Conservation (phyloP, 169 alveolate species). For the Miamiensis avidus region DNA sequence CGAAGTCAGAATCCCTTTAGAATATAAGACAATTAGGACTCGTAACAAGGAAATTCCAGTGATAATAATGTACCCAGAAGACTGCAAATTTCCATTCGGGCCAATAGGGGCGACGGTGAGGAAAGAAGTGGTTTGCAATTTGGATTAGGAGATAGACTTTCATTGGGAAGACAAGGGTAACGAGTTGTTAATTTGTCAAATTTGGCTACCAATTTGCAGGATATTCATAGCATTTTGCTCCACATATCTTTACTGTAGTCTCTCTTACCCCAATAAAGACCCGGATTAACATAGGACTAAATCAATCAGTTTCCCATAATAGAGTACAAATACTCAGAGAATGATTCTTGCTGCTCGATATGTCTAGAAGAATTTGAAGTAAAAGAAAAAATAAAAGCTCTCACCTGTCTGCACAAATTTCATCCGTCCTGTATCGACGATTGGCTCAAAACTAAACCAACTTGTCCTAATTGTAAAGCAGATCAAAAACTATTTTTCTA, state of each 20-base stretch:
- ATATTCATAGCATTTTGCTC: no score
- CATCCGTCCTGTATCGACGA: slow-evolving; percentile 56
- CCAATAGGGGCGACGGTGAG: background rate
- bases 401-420: slow-evolving; percentile 59
- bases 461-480: slow-evolving; percentile 38
- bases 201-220: no score
- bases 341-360: slow-evolving; percentile 10
- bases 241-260: no score
- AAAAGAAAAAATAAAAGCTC: slow-evolving; percentile 29
- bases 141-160: background rate
- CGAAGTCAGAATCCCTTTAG: background rate
- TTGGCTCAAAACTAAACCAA: slow-evolving; percentile 49
- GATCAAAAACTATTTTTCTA: slow-evolving; percentile 16
- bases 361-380: slow-evolving; percentile 35
- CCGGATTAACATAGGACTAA: background rate
- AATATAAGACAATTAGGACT: no score
- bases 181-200: no score
- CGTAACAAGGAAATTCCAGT: no score
- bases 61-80: no score
- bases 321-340: background rate
- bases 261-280: no score
- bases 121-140: background rate
- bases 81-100: no score
- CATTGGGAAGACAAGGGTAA: no score
- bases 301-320: background rate